Evolutionary conservation across 1,284 basidiomycete genomes (phyloP), one percentile per base, ranked within the genome.

Genomic region (Rhodotorula sp.): DNA sequence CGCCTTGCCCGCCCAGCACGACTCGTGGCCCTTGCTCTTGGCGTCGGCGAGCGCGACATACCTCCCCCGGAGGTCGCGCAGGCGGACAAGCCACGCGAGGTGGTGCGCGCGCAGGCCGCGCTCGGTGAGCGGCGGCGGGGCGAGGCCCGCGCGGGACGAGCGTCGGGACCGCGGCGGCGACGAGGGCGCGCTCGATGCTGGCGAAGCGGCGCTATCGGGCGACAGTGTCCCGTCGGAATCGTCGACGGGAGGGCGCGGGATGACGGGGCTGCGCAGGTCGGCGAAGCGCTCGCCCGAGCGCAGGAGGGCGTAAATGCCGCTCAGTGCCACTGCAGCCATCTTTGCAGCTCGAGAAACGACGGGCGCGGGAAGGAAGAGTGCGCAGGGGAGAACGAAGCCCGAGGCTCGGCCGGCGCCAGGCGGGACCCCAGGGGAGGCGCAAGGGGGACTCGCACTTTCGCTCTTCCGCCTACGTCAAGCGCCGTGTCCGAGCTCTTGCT

Each of bases 1-100:
- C n/a, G 55, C 48, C 42, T 72, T 67, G 23, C 70, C 70, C 19
- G 70, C 70, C 70, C 70, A 72, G 21, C 59, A 61, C 16, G 55
- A 46, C 5, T n/a, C 25, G 16, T 42, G n/a, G 23, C 62, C 62
- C 12, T 34, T 23, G 8, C 27, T 27, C 9, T 19, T 12, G 4
- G 66, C 66, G 23, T n/a, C 41, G 0, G 48, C 34, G 16, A 72
- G 45, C 7, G 70, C 70, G 34, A 27, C 23, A 23, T 59, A 23
- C n/a, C 70, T 45, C 12, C 55, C 64, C 14, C 27, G 5, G 34
- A 72, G 50, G 54, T 68, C 59, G 10, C 70, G 66, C 16, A 59
- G 50, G n/a, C 70, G 66, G 55, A 68, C n/a, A 42, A 66, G 45
- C 70, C 70, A 72, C 8, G 41, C 16, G 23, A 72, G 63, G 70